Conservation (phyloP, 1,139 yeast species). For the Debaryomyces robertsiae region DNA sequence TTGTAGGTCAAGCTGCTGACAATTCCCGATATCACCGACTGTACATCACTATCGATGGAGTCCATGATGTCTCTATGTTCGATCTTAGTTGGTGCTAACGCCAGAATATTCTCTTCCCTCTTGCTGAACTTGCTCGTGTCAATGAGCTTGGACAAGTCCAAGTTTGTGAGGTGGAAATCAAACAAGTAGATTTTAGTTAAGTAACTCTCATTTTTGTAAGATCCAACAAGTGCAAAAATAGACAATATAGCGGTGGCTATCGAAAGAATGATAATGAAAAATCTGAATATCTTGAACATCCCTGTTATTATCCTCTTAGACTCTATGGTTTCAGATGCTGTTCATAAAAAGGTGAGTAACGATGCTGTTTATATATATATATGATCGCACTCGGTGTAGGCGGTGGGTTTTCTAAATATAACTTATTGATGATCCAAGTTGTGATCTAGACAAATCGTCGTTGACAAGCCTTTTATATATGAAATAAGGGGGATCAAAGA, state of each 20-base stretch:
- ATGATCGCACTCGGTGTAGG: background rate
- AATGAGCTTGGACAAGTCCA: constrained; percentile 37
- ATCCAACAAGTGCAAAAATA: constrained; percentile 45
- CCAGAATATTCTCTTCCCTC: constrained; percentile 9
- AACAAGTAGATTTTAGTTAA: constrained; percentile 41
- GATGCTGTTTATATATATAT: too few species aligned
- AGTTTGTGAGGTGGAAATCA: constrained; percentile 38
- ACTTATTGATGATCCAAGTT: background rate
- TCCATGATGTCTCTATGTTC: constrained; percentile 6
- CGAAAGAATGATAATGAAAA: constrained; percentile 37
- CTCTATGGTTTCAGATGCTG: too few species aligned
- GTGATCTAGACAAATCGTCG: too few species aligned
- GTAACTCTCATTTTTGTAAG: constrained; percentile 38
- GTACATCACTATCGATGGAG: background rate
- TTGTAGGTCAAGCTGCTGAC: constrained; percentile 22
- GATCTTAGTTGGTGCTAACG: background rate
- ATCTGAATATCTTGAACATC: constrained; percentile 40
- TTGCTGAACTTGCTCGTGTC: constrained; percentile 17
- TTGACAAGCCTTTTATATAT: background rate
- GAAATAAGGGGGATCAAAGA: background rate
- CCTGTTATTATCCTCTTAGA: background rate
- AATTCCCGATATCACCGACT: constrained; percentile 7
- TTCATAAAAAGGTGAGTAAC: too few species aligned
- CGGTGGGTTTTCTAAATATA: background rate
- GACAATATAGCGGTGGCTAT: constrained; percentile 38